Evolutionary conservation across 1,139 yeast genomes (phyloP).

Genomic region (Arxiozyma telluris): DNA sequence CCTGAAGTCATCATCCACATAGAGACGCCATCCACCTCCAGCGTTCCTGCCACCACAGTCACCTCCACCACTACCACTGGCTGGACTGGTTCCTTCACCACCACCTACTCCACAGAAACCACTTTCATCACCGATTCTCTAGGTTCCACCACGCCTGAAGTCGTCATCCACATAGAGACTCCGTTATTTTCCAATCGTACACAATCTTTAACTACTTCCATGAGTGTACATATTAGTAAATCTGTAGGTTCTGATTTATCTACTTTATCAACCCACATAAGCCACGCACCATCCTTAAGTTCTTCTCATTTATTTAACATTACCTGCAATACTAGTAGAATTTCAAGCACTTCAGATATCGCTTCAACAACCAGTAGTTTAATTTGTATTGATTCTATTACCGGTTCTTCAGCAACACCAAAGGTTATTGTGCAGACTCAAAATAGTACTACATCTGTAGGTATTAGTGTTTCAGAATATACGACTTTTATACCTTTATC

Average conservation of each 20-base stretch:
- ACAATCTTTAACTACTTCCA: background rate
- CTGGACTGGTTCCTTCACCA: conserved; percentile 11
- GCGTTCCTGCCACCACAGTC: background rate
- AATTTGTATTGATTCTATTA: no score
- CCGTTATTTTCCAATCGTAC: background rate
- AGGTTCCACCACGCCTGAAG: conserved; percentile 10
- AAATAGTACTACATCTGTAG: background rate
- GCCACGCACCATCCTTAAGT: background rate
- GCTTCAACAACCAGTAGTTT: background rate
- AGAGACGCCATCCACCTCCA: conserved; percentile 9
- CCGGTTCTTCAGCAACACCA: background rate
- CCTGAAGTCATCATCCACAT: conserved; percentile 11
- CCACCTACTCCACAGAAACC: conserved; percentile 13
- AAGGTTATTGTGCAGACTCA: background rate
- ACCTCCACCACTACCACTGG: conserved; percentile 12
- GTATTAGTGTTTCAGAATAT: background rate
- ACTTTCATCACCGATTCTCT: conserved; percentile 8
- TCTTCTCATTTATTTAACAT: background rate
- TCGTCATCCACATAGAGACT: conserved; percentile 10
- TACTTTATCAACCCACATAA: background rate
- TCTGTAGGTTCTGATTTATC: background rate
- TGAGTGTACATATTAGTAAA: background rate
- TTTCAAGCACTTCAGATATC: background rate
- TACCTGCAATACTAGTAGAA: background rate
- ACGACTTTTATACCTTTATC: background rate